Evolutionary conservation across 106 monocot genomes (phyloP), one percentile per base, ranked within the genome.

Genomic region (Narthecium ossifragum): DNA sequence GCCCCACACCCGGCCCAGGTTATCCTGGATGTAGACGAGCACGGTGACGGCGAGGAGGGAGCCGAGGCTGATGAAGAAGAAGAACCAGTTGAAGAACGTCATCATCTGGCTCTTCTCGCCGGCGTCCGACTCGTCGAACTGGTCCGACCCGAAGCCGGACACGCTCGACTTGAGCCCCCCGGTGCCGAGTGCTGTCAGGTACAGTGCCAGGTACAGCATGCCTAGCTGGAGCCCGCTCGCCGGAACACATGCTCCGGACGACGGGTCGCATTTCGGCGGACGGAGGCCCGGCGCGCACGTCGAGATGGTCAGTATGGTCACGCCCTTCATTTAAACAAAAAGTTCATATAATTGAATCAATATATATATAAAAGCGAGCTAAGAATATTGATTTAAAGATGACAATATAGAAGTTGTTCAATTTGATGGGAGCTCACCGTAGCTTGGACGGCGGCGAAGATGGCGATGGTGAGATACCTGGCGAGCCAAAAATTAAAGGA

Each of bases 21-120:
- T 43, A 55, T 81, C 81, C 57, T 81, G 81, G 25, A 76, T 38
- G 72, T 81, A 81, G 38, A 81, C 81, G 17, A 81, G 67, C 22
- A 81, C 71, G 6, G 81, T 81, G 18, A 81, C 81, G 29, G 76
- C 81, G 21, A 81, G 22, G 20, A 81, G 72, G 3, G 81, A 81
- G 24, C 81, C 81, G 51, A 81, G 67, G 72, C 76, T 81, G 67
- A 81, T 81, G 81, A 75, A 72, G 81, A 81, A 81, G 81, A 76
- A 81, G 81, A 81, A 81, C 67, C 76, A 72, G 68, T 69, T 76
- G 81, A 81, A 81, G 81, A 81, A 81, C 39, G 43, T 62, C 21
- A 69, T 59, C 81, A 81, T 81, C 30, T 59, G 43, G 26, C 7
- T 17, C 45, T 43, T 47, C 49, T 63, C 46, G 30, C 20, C 28